Evolutionary conservation across 2,329 filamentous ascomycete genomes (phyloP).

Genomic region (Septoria linicola): DNA sequence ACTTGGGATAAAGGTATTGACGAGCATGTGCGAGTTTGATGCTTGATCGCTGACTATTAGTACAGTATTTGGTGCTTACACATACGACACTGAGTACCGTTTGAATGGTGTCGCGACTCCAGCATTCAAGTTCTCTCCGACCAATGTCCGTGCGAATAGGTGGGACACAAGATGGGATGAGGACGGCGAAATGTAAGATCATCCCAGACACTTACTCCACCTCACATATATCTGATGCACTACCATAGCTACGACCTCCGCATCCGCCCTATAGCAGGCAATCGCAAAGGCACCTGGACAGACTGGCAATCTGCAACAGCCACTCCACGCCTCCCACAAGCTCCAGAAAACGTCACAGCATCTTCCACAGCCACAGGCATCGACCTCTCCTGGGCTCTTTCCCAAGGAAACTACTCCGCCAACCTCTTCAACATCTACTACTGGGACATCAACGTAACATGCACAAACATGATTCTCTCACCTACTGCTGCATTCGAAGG

Average conservation of each 20-base stretch:
- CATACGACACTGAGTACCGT: slow-evolving; percentile 13
- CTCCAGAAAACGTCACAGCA: background rate
- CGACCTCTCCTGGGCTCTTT: background rate
- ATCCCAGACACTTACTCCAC: too few relatives aligned
- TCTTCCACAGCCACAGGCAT: background rate
- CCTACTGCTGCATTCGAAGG: background rate
- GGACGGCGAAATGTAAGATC: slow-evolving; percentile 3
- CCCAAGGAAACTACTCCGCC: background rate
- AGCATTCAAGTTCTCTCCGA: background rate
- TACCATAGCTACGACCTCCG: slow-evolving; percentile 6
- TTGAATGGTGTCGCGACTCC: background rate
- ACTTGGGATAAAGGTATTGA: slow-evolving; percentile 15
- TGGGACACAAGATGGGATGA: slow-evolving; percentile 5
- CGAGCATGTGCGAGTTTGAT: background rate
- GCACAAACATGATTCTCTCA: background rate
- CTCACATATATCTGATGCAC: background rate
- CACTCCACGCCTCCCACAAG: background rate
- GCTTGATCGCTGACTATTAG: background rate
- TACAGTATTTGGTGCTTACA: slow-evolving; percentile 15
- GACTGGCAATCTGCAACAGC: background rate
- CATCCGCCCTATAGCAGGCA: slow-evolving; percentile 1
- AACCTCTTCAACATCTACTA: slow-evolving; percentile 7
- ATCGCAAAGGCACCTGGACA: slow-evolving; percentile 9
- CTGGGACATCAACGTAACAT: slow-evolving; percentile 1
- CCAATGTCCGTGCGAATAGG: slow-evolving; percentile 1